Percentiles rank a stretch among this genome's conserved stretches.
phyloP scores from a whole-genome alignment of 169 alveolate species.

The Amoebophrya sp. region DNA sequence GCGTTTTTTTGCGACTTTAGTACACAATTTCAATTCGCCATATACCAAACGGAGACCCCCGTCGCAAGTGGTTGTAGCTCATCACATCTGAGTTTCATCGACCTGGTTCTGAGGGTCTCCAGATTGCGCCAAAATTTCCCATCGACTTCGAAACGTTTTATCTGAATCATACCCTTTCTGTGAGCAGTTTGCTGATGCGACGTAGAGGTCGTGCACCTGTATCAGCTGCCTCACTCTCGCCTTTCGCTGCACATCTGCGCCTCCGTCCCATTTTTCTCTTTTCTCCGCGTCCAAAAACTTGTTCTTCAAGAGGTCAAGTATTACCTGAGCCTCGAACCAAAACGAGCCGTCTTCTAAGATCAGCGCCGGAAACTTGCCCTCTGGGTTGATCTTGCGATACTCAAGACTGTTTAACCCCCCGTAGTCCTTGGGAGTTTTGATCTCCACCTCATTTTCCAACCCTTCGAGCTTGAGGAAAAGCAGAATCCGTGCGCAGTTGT shows the following conservation, averaged over 20 bases:
- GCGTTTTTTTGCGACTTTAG: too few species aligned
- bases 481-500: background rate
- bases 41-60: too few species aligned
- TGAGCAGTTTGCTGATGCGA: background rate
- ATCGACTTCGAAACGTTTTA: too few species aligned
- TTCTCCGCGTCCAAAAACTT: background rate
- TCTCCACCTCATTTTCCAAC: background rate
- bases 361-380: background rate
- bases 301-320: background rate
- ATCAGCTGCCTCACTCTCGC: background rate
- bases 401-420: background rate
- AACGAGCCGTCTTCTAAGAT: background rate
- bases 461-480: background rate
- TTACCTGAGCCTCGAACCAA: background rate
- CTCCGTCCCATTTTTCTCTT: too few species aligned
- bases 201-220: background rate
- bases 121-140: too few species aligned
- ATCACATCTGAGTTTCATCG: too few species aligned
- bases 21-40: too few species aligned
- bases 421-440: background rate
- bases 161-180: background rate
- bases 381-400: background rate
- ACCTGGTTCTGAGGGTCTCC: too few species aligned
- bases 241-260: background rate
- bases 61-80: too few species aligned